These are phyloP conservation scores for Vanderwaltozyma yarrowii DNA, from an alignment of 805 yeast species.

Conservation along the genomic window DNA sequence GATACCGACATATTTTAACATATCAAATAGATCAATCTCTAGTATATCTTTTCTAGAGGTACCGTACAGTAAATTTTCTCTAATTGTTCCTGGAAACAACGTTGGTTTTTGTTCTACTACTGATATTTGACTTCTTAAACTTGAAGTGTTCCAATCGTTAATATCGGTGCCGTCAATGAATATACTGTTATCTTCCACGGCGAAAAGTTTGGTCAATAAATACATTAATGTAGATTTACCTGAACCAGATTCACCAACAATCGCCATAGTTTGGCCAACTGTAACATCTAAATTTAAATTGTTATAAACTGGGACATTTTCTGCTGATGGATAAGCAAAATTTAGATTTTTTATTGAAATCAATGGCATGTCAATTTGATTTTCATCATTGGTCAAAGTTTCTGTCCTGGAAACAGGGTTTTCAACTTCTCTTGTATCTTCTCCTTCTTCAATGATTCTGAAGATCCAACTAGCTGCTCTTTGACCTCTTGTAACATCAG, in stretches of 20 bases:
- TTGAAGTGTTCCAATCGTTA: constrained; percentile 33
- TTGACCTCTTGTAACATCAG: constrained; percentile 72
- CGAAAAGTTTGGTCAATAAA: constrained; percentile 46
- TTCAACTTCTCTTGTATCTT: constrained; percentile 4
- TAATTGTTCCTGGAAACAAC: constrained; percentile 64
- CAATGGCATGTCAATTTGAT: constrained; percentile 6
- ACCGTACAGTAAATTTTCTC: constrained; percentile 65
- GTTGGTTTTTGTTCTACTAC: constrained; percentile 69
- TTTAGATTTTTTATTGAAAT: constrained; percentile 36
- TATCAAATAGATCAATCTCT: constrained; percentile 31
- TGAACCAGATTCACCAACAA: constrained; percentile 81
- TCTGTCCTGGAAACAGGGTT: constrained; percentile 1
- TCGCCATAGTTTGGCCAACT: constrained; percentile 45
- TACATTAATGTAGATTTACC: constrained; percentile 77
- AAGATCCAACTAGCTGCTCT: constrained; percentile 52
- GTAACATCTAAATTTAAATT: constrained; percentile 35
- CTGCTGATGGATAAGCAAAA: constrained; percentile 39
- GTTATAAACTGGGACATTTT: constrained; percentile 29
- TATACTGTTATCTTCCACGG: constrained; percentile 31
- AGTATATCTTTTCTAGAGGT: constrained; percentile 10
- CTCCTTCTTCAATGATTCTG: constrained; percentile 25
- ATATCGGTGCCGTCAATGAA: constrained; percentile 41
- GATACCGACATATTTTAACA: constrained; percentile 40
- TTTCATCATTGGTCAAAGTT: not conserved
- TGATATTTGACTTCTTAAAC: constrained; percentile 45